Conservation (phyloP, 225 moss, liverwort and hornwort genomes). For the Takakia lepidozioides region DNA sequence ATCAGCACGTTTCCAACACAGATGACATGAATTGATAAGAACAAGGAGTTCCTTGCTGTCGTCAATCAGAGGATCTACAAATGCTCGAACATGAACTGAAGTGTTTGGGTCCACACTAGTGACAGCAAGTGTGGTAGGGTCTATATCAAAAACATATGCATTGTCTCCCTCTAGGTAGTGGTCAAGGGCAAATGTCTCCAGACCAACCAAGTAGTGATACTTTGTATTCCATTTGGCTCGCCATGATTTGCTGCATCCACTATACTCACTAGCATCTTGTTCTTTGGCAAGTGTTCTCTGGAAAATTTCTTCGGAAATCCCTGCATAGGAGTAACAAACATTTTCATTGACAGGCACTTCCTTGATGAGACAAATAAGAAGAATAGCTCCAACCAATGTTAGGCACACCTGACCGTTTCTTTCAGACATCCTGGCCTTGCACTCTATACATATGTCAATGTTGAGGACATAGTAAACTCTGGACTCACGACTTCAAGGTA, state of each 20-base stretch:
- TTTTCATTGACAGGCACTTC: neutral
- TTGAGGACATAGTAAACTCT: neutral
- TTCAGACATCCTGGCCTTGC: no score
- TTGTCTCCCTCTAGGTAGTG: constrained; percentile 30
- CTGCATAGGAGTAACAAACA: constrained; percentile 1
- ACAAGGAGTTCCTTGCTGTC: neutral
- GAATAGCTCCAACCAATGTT: neutral
- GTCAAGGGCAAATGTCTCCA: constrained; percentile 27
- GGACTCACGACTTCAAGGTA: no score
- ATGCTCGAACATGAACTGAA: no score
- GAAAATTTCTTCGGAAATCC: constrained; percentile 6
- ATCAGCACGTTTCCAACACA: constrained; percentile 11
- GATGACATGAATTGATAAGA: constrained; percentile 21
- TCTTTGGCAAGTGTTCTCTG: neutral
- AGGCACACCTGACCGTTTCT: no score
- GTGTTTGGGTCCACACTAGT: no score
- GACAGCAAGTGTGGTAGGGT: no score
- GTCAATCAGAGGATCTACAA: no score
- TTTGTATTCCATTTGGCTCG: constrained; percentile 13
- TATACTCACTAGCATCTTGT: constrained; percentile 1
- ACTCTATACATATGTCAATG: neutral
- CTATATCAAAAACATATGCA: constrained; percentile 15
- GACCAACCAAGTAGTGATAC: constrained; percentile 6
- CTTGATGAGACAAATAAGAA: neutral
- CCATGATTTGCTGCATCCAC: constrained; percentile 15